Base-by-base conservation (phyloP, 129 eudicot genomes). In the Kitagawia praeruptora region DNA sequence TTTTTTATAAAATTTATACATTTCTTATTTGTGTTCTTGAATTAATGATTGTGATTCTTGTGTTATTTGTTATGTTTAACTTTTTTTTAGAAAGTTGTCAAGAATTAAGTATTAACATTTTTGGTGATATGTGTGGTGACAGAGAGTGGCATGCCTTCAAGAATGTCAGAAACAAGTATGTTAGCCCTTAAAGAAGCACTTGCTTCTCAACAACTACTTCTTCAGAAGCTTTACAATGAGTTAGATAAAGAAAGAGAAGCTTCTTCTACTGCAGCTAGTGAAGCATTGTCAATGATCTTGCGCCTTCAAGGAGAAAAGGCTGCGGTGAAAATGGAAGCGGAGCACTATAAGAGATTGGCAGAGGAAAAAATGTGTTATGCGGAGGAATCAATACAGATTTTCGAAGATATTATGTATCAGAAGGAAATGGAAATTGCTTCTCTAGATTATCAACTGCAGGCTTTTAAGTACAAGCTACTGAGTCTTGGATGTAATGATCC, bases 251-350 rank as follows among this genome's bases (percentile, higher is more conserved):
- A 96, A 82, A 84, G 98, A 79, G 99, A 96, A 85, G 85, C 99
- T 27, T 88, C 99, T 6, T 84, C 96, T 12, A 79, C 87, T 34
- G 98, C 98, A 54, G 95, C 98, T 4, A 89, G 89, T 74, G 97
- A 96, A 83, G 89, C 98, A 2, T 63, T 96, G 56, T 92, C 99
- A 3, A 91, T 96, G 87, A 96, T 96, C 51, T 77, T 87, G 42
- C 92, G 99, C 18, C 87, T 96, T 10, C 97, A 96, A 84, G 97
- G 95, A 6, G 99, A 96, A 77, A 96, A 92, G 74, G 94, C 98
- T 74, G 98, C 97, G 0, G 85, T 96, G 21, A 85, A 85, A 74
- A 87, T 96, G 95, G 99, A 96, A 84, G 94, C 98, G 13, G 92
- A 89, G 82, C 98, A 96, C 34, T 96, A 89, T 76, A 96, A 92